phyloP scores from a whole-genome alignment of 1,139 yeast species.

The Suhomyces wounanorum region DNA sequence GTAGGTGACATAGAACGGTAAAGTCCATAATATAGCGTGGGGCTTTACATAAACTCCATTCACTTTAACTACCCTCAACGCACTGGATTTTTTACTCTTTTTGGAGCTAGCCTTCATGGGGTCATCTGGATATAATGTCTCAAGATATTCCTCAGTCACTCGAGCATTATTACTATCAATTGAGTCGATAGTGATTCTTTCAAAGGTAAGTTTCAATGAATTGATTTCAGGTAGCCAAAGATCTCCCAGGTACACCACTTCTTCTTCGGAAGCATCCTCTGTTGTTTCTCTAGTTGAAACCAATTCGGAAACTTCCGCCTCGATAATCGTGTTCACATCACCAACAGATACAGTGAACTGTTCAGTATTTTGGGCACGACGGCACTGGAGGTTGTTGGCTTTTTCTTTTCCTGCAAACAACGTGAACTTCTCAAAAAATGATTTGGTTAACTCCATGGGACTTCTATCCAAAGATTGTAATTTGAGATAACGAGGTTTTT shows the following conservation, averaged over 20 bases:
- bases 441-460: conserved; percentile 33
- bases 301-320: conserved; percentile 27
- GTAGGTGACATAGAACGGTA: conserved; percentile 23
- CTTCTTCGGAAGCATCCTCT: not conserved
- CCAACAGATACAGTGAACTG: conserved; percentile 38
- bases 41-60: conserved; percentile 37
- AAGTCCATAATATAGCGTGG: conserved; percentile 33
- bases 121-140: conserved; percentile 15
- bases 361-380: conserved; percentile 29
- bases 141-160: conserved; percentile 30
- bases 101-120: conserved; percentile 18
- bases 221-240: conserved; percentile 39
- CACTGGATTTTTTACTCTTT: conserved; percentile 15
- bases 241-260: conserved; percentile 24
- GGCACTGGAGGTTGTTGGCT: conserved; percentile 24
- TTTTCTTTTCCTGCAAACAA: conserved; percentile 19
- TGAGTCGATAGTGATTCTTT: conserved; percentile 32
- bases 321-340: conserved; percentile 26
- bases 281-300: conserved; percentile 16
- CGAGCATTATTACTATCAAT: conserved; percentile 32
- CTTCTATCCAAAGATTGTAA: conserved; percentile 26
- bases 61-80: conserved; percentile 32
- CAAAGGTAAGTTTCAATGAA: conserved; percentile 41
- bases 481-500: conserved; percentile 36
- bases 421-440: conserved; percentile 34